Conservation (phyloP, 1,284 basidiomycete species). For the Fomes fomentarius region DNA sequence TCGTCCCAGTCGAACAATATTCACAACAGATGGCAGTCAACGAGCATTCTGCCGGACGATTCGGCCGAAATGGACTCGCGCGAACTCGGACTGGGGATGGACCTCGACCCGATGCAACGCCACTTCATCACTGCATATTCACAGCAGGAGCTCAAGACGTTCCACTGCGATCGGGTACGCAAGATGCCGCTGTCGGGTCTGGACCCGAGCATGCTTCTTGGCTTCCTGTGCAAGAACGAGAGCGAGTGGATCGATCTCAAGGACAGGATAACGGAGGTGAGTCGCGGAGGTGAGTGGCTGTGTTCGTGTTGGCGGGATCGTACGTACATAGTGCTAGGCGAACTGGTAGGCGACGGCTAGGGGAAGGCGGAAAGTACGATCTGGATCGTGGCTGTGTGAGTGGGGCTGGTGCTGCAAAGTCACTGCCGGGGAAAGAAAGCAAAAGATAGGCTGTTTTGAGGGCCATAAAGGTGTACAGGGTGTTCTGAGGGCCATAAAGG, state of each 20-base stretch:
- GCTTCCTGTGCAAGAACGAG: slow-evolving; percentile 86
- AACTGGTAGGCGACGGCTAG: no score
- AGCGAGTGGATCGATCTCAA: slow-evolving; percentile 86
- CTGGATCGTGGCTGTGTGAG: no score
- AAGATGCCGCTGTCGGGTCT: slow-evolving; percentile 92
- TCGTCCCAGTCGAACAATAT: slow-evolving; percentile 29
- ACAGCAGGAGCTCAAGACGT: slow-evolving; percentile 76
- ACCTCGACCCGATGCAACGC: slow-evolving; percentile 48
- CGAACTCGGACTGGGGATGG: slow-evolving; percentile 38
- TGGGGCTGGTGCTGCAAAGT: no score
- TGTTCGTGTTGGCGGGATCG: no score
- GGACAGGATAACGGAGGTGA: slow-evolving; percentile 70
- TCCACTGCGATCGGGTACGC: slow-evolving; percentile 91
- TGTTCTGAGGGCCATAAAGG: no score
- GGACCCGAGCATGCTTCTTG: slow-evolving; percentile 96
- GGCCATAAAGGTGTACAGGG: no score
- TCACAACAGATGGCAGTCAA: slow-evolving; percentile 38
- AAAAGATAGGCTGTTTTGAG: no score
- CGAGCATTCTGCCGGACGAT: slow-evolving; percentile 35
- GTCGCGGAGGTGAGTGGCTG: no score
- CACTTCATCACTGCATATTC: slow-evolving; percentile 72
- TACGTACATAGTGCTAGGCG: no score
- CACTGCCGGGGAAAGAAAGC: no score
- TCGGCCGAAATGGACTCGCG: slow-evolving; percentile 41
- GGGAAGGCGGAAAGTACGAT: no score